Evolutionary conservation across 352 stramenopile species (phyloP), one percentile per base, ranked within the genome.

Genomic region (Globisporangium lucens): DNA sequence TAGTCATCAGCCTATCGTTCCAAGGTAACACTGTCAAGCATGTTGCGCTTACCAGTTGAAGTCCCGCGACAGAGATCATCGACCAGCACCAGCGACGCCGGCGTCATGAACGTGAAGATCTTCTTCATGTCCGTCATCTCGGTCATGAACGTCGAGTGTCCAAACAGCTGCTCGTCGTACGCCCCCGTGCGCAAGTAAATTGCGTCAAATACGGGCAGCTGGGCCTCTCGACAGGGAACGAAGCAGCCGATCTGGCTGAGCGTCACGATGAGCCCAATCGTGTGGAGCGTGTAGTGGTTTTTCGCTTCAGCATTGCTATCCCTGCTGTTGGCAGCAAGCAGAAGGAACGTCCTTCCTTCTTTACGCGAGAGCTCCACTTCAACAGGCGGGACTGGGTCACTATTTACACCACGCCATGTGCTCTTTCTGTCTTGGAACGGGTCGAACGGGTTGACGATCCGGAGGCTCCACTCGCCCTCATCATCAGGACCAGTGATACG

Each of bases 231-330:
- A 43, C 80, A 88, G 3, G 83, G 78, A 4, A 89, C 83, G 47
- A 89, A 91, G 35, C 83, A 87, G 0, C 80, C 83, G 27, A 89
- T 72, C 56, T 91, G 83, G 65, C 85, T 84, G 3, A 91, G 71
- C 12, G 81, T 49, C 10, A 75, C 72, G 7, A 76, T 71, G 7
- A 75, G 46, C 0, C 77, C 78, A 43, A 83, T 47, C 12, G 71
- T 36, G 7, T 78, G 56, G 4, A 80, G 58, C 17, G 74, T 22
- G 38, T 3, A 47, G 5, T 12, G 61, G 8, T 38, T 35, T 12
- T 63, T 52, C 0, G 15, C 33, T 41, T 62, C 47, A 29, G 64
- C 55, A 4, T 64, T 30, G 55, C 2, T 46, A 1, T 46, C 57
- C 24, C 69, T 46, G 22, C 63, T 63, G 29, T 22, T 51, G 2